Evolutionary conservation across 768 basidiomycete genomes (phyloP).

Genomic region (Boletus sp.): DNA sequence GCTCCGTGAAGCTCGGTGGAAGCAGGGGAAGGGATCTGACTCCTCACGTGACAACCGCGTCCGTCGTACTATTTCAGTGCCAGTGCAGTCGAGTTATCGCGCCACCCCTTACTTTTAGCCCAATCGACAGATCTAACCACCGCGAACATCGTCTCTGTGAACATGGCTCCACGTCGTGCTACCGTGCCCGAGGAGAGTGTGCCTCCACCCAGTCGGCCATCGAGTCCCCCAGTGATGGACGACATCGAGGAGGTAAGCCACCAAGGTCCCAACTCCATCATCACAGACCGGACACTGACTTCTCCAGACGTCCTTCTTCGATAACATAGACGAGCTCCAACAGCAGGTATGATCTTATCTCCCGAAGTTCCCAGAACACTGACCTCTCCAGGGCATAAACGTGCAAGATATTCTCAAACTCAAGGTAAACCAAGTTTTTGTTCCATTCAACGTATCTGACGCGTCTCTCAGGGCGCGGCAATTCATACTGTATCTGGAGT

Average conservation of each 20-base stretch:
- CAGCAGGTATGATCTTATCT: constrained; percentile 54
- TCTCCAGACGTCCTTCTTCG: constrained; percentile 60
- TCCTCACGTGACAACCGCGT: constrained; percentile 21
- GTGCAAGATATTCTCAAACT: constrained; percentile 94
- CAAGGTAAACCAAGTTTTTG: constrained; percentile 49
- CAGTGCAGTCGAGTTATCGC: background rate
- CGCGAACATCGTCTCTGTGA: background rate
- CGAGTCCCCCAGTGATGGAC: constrained; percentile 28
- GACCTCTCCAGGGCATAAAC: constrained; percentile 73
- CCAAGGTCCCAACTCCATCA: background rate
- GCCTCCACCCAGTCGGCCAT: constrained; percentile 27
- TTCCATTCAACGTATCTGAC: background rate
- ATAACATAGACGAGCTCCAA: constrained; percentile 81
- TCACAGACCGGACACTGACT: background rate
- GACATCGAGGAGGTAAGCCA: constrained; percentile 44
- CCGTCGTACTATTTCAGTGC: constrained; percentile 13
- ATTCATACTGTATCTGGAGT: constrained; percentile 86
- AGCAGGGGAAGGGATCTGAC: background rate
- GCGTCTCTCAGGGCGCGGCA: constrained; percentile 56
- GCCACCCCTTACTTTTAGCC: background rate
- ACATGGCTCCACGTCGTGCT: constrained; percentile 32
- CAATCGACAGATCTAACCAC: background rate
- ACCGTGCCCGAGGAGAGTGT: constrained; percentile 25
- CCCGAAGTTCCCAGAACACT: constrained; percentile 4
- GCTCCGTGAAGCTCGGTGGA: background rate